Conservation (phyloP, 78 protist genomes). For the Monosiga brevicollis region DNA sequence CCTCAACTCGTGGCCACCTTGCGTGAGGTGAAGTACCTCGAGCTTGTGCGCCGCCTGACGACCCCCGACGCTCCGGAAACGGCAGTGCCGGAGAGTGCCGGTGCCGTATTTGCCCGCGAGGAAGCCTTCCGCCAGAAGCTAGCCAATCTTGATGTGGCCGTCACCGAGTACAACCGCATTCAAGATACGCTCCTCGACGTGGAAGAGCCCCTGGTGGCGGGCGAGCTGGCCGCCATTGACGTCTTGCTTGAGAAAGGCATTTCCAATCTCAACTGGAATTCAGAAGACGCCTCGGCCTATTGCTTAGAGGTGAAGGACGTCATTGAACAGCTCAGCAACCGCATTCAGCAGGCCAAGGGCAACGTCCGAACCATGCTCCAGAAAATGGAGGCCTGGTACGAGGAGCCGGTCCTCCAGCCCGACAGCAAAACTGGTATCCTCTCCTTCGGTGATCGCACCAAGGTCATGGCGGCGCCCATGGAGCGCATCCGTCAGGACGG, state of each 20-base stretch:
- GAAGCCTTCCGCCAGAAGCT: constrained; percentile 11
- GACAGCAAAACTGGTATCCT: not conserved
- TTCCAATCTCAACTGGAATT: constrained; percentile 9
- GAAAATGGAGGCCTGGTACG: constrained; percentile 6
- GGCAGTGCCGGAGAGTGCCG: not conserved
- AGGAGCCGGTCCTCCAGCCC: not conserved
- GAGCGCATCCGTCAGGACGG: constrained; percentile 16
- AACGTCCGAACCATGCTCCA: constrained; percentile 3
- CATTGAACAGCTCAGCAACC: not conserved
- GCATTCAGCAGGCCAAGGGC: not conserved
- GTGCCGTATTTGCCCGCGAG: not conserved
- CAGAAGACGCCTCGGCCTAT: constrained; percentile 23
- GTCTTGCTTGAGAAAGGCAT: constrained; percentile 35
- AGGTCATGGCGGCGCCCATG: not conserved
- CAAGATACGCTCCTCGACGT: constrained; percentile 32
- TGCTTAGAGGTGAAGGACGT: not conserved
- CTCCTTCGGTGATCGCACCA: not conserved
- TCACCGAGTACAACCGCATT: constrained; percentile 47
- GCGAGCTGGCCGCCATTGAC: constrained; percentile 36
- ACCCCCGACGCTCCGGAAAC: constrained; percentile 11
- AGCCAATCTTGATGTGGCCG: constrained; percentile 42
- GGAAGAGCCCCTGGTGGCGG: constrained; percentile 57
- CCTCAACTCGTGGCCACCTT: constrained; percentile 46
- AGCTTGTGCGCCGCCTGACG: constrained; percentile 11
- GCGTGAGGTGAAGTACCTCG: constrained; percentile 58